These are phyloP conservation scores for Sporothrix brasiliensis DNA, from an alignment of 2,329 filamentous ascomycete species.

Conservation along the genomic window DNA sequence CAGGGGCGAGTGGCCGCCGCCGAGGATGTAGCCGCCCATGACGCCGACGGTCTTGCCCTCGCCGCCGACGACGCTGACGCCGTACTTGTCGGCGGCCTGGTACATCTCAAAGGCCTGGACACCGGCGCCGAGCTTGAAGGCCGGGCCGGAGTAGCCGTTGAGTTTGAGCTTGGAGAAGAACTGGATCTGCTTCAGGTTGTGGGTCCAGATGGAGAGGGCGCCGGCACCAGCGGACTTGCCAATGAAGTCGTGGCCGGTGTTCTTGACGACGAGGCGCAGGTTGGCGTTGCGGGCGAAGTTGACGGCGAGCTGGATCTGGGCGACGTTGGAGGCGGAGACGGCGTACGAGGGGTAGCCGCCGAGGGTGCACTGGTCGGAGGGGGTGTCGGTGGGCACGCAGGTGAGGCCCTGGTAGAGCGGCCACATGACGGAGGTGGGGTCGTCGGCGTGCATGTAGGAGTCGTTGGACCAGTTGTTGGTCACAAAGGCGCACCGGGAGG, in stretches of 20 bases:
- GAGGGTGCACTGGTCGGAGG: slow-evolving; percentile 37
- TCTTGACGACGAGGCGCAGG: slow-evolving; percentile 54
- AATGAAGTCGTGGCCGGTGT: slow-evolving; percentile 58
- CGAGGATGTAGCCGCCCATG: slow-evolving; percentile 52
- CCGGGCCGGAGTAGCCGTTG: slow-evolving; percentile 37
- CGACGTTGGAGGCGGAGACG: slow-evolving; percentile 48
- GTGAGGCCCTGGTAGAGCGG: slow-evolving; percentile 47
- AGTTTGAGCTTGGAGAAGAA: slow-evolving; percentile 50
- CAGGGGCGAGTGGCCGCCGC: slow-evolving; percentile 59
- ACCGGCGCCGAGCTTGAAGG: slow-evolving; percentile 54
- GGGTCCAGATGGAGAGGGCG: slow-evolving; percentile 45
- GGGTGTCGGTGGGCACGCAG: slow-evolving; percentile 41
- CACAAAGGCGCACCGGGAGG: slow-evolving; percentile 47
- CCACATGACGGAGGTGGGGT: slow-evolving; percentile 49
- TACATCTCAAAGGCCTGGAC: slow-evolving; percentile 57
- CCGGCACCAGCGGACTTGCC: slow-evolving; percentile 46
- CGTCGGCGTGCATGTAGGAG: slow-evolving; percentile 42
- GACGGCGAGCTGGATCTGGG: slow-evolving; percentile 52
- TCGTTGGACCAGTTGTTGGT: slow-evolving; percentile 42
- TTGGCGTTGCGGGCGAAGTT: slow-evolving; percentile 53
- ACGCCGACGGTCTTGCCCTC: slow-evolving; percentile 53
- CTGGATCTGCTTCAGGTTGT: slow-evolving; percentile 43
- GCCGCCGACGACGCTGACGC: slow-evolving; percentile 56
- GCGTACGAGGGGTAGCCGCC: slow-evolving; percentile 51
- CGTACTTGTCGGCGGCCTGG: slow-evolving; percentile 50